Percentiles rank a stretch among this genome's conserved stretches.
Evolutionary conservation across 495 filamentous ascomycete species (phyloP).

Genomic region (Aspergillus bridgeri): DNA sequence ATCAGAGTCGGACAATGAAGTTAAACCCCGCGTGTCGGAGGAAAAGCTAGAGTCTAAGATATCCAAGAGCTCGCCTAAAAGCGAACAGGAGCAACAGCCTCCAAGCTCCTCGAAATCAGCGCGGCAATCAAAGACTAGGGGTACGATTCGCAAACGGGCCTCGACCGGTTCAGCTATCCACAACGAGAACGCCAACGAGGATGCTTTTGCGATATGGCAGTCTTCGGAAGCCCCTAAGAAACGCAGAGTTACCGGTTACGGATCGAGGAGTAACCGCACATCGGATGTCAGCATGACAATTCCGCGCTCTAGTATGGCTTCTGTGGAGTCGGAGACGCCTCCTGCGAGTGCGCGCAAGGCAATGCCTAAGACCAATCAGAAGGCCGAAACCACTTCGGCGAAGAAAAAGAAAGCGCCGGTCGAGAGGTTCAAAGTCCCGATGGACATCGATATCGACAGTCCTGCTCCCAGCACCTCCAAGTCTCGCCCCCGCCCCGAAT

Average conservation of each 20-base stretch:
- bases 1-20: conserved; percentile 10
- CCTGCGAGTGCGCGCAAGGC: background rate
- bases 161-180: conserved; percentile 1
- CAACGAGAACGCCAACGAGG: conserved; percentile 17
- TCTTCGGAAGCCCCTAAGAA: conserved; percentile 26
- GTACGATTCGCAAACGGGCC: conserved; percentile 10
- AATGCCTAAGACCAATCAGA: conserved; percentile 4
- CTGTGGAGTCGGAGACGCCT: conserved; percentile 14
- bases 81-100: background rate
- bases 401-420: conserved; percentile 12
- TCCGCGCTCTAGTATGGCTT: conserved; percentile 18
- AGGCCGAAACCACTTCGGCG: conserved; percentile 4
- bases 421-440: conserved; percentile 26
- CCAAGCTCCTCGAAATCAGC: background rate
- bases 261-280: conserved; percentile 12
- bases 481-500: conserved; percentile 11
- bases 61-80: background rate
- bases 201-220: conserved; percentile 11
- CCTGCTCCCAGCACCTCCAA: conserved; percentile 18
- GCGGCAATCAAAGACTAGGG: conserved; percentile 3
- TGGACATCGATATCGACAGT: conserved; percentile 21
- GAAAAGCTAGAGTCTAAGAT: conserved; percentile 26
- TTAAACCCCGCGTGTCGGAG: conserved; percentile 6
- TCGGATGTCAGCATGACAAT: conserved; percentile 6
- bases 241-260: conserved; percentile 17